phyloP scores from a whole-genome alignment of 2,329 filamentous ascomycete species.

The Penicillium capsulatum region DNA sequence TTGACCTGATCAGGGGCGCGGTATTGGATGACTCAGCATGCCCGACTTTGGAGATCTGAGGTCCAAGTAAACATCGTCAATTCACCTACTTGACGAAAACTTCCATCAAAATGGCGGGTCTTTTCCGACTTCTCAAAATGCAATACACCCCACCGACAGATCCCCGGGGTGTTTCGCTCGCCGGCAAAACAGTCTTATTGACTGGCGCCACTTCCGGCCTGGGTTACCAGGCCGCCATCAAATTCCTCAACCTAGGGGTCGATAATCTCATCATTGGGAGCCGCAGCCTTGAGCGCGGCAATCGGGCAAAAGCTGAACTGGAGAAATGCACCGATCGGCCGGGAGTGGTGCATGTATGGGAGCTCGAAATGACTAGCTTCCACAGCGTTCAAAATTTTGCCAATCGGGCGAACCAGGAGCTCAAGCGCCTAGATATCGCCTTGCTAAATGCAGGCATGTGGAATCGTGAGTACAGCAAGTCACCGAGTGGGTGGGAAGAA shows the following conservation, averaged over 20 bases:
- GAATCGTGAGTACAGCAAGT: constrained; percentile 34
- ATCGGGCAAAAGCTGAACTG: constrained; percentile 40
- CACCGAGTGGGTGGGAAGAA: constrained; percentile 48
- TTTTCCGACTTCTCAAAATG: constrained; percentile 29
- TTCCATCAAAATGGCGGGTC: constrained; percentile 26
- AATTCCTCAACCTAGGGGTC: constrained; percentile 43
- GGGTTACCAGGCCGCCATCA: constrained; percentile 49
- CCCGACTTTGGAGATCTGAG: no score
- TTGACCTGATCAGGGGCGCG: no score
- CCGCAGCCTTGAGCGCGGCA: constrained; percentile 43
- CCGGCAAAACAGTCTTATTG: constrained; percentile 46
- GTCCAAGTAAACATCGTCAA: no score
- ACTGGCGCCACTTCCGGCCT: constrained; percentile 52
- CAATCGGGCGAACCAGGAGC: constrained; percentile 31
- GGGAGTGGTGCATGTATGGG: constrained; percentile 42
- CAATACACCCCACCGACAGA: constrained; percentile 37
- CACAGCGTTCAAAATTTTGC: constrained; percentile 45
- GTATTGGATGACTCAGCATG: constrained; percentile 5
- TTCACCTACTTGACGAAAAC: no score
- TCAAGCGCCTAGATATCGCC: constrained; percentile 43
- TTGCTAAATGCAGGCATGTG: constrained; percentile 47
- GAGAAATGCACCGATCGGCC: constrained; percentile 28
- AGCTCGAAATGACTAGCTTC: constrained; percentile 47
- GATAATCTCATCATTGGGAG: constrained; percentile 46
- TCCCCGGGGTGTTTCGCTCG: constrained; percentile 37